A percentile compares a stretch with the other conserved stretches of the same genome.
Conservation (phyloP, 129 eudicot species). For the Daucus carota region DH1_v3.0 NC_030387.2:23101001-23101500, state of each 20-base stretch:
- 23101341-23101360: background rate
- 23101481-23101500: background rate
- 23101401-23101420: constrained; percentile 60
- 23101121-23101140: constrained; percentile 53
- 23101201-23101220: too few species aligned
- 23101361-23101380: background rate
- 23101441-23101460: constrained; percentile 65
- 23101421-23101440: constrained; percentile 40
- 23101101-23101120: constrained; percentile 75
- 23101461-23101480: constrained; percentile 31
- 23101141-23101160: constrained; percentile 53
- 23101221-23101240: constrained; percentile 32
- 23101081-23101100: constrained; percentile 81
- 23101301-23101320: constrained; percentile 57
- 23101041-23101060: constrained; percentile 77
- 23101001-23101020: constrained; percentile 43
- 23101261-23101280: constrained; percentile 90
- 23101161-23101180: background rate
- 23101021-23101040: constrained; percentile 69
- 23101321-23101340: background rate
- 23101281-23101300: constrained; percentile 70
- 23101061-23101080: constrained; percentile 87
- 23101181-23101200: too few species aligned
- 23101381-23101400: constrained; percentile 50
- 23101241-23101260: constrained; percentile 78